These are phyloP conservation scores for Mortierella sp. DNA, from an alignment of 371 early-diverging fungal species.

Conservation along the genomic window DNA sequence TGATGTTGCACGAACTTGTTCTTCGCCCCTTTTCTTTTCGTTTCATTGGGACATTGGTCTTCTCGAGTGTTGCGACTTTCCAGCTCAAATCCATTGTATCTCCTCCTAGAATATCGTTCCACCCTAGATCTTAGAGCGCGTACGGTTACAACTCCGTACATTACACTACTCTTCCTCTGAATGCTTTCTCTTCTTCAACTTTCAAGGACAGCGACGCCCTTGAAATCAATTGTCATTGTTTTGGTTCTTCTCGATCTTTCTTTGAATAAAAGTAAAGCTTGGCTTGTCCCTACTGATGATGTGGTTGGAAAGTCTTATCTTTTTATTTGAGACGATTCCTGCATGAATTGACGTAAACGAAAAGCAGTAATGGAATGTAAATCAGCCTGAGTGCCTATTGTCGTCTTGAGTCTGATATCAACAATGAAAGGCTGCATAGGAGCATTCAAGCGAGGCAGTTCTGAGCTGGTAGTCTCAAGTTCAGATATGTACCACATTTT, in stretches of 20 bases:
- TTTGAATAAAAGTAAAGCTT: background rate
- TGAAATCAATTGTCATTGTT: background rate
- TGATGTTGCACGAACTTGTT: background rate
- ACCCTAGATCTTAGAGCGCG: background rate
- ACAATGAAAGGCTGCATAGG: background rate
- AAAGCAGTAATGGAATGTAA: conserved; percentile 2
- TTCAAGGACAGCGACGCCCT: background rate
- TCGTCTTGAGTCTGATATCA: background rate
- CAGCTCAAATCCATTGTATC: background rate
- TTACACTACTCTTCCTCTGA: no score
- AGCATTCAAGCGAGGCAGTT: no score
- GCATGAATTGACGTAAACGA: conserved; percentile 6
- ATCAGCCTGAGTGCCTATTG: background rate
- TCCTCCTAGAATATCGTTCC: conserved; percentile 15
- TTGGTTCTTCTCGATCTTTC: background rate
- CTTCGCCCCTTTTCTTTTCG: background rate
- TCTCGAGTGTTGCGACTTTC: background rate
- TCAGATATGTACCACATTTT: no score
- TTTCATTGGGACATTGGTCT: background rate
- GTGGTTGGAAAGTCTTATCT: background rate
- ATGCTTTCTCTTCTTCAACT: no score
- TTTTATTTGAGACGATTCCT: background rate
- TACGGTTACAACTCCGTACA: conserved; percentile 6
- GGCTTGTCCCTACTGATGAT: conserved; percentile 1
- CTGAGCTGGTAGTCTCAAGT: no score